Conservation (phyloP, 1,139 yeast genomes). For the Candida sanyaensis region DNA sequence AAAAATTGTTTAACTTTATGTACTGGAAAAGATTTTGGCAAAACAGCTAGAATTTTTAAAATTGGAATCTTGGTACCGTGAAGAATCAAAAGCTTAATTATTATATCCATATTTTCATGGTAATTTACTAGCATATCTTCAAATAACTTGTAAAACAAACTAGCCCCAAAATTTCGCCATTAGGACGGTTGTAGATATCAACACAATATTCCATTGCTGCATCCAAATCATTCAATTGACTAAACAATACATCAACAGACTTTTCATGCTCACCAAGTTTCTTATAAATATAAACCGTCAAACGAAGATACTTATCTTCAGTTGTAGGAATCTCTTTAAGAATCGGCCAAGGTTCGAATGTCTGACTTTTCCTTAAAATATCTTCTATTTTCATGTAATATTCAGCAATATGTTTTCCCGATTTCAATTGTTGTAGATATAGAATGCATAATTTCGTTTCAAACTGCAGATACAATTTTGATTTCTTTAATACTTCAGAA, state of each 20-base stretch:
- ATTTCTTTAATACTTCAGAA: slow-evolving; percentile 39
- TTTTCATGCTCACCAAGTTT: slow-evolving; percentile 63
- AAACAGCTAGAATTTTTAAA: slow-evolving; percentile 45
- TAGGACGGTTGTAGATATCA: slow-evolving; percentile 42
- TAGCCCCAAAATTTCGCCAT: slow-evolving; percentile 41
- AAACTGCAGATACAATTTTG: slow-evolving; percentile 28
- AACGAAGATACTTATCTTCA: slow-evolving; percentile 34
- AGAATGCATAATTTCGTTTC: slow-evolving; percentile 57
- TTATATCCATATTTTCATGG: slow-evolving; percentile 33
- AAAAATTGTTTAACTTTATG: slow-evolving; percentile 46
- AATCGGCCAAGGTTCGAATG: slow-evolving; percentile 51
- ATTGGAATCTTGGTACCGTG: slow-evolving; percentile 61
- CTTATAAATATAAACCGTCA: slow-evolving; percentile 61
- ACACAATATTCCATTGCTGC: slow-evolving; percentile 65
- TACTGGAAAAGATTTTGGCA: slow-evolving; percentile 55
- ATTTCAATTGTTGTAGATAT: slow-evolving; percentile 46
- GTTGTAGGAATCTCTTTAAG: slow-evolving; percentile 39
- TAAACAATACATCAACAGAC: slow-evolving; percentile 63
- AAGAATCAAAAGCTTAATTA: slow-evolving; percentile 43
- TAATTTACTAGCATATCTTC: slow-evolving; percentile 40
- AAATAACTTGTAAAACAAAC: slow-evolving; percentile 35
- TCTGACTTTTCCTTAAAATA: slow-evolving; percentile 34
- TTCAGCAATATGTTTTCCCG: slow-evolving; percentile 14
- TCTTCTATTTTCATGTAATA: slow-evolving; percentile 37
- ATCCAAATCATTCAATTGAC: slow-evolving; percentile 57